A percentile compares a stretch with the other conserved stretches of the same genome.
phyloP scores from a whole-genome alignment of 2,329 filamentous ascomycete species.

The Phialocephala subalpina region DNA sequence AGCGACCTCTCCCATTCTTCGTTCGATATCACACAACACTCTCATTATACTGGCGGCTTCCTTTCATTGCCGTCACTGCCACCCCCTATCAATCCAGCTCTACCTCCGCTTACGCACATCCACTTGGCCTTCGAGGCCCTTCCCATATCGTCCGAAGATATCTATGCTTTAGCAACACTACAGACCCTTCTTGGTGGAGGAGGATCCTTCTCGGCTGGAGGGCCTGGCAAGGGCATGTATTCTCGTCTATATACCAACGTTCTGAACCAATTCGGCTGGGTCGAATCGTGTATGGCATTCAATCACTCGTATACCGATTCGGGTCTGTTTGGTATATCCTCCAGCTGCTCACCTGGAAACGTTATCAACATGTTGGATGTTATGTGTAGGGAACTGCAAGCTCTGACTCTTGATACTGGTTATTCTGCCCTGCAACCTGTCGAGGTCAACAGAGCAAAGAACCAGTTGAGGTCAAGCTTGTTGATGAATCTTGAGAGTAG shows the following conservation, averaged over 20 bases:
- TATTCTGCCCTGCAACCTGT: conserved; percentile 74
- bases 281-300: conserved; percentile 94
- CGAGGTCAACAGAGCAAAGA: conserved; percentile 94
- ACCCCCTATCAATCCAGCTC: conserved; percentile 77
- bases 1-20: conserved; percentile 52
- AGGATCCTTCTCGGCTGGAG: conserved; percentile 95
- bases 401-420: conserved; percentile 78
- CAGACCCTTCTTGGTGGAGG: conserved; percentile 96
- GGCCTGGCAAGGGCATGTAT: conserved; percentile 99
- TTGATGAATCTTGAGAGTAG: conserved; percentile 98
- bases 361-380: conserved; percentile 89
- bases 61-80: conserved; percentile 84
- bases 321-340: conserved; percentile 92
- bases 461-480: conserved; percentile 87
- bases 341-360: conserved; percentile 81
- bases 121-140: conserved; percentile 96
- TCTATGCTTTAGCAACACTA: conserved; percentile 93
- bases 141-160: conserved; percentile 88
- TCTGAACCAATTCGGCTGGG: conserved; percentile 96
- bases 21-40: conserved; percentile 67
- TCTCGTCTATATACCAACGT: conserved; percentile 97
- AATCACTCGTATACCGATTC: conserved; percentile 98
- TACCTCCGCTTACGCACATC: conserved; percentile 87
- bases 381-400: conserved; percentile 88
- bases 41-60: conserved; percentile 94